Conservation (phyloP, 2,329 filamentous ascomycete species). For the Scytalidium sp. region DNA sequence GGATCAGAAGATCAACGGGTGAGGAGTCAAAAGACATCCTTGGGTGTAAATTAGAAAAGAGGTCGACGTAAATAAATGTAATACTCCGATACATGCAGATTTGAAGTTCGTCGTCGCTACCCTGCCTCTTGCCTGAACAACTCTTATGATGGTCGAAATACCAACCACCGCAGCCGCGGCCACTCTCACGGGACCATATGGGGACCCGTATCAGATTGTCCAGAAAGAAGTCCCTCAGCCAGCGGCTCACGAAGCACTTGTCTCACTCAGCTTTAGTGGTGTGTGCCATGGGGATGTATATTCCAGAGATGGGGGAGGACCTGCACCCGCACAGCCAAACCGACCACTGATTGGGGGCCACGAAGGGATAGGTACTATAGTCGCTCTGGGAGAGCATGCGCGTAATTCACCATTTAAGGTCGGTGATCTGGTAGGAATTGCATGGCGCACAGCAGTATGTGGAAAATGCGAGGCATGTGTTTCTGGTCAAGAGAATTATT, state of each 20-base stretch:
- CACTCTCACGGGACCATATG: not conserved
- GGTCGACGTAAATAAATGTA: too few species aligned
- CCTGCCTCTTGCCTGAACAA: too few species aligned
- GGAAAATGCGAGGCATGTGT: constrained; percentile 7
- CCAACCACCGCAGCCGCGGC: not conserved
- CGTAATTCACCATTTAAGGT: constrained; percentile 52
- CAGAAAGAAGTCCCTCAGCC: not conserved
- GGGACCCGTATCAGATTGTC: not conserved
- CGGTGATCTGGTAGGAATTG: constrained; percentile 65
- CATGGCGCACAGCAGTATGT: constrained; percentile 33
- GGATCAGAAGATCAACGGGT: too few species aligned
- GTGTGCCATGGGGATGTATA: not conserved
- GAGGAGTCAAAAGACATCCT: too few species aligned
- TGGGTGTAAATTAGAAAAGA: too few species aligned
- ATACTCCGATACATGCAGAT: too few species aligned
- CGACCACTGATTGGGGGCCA: constrained; percentile 54
- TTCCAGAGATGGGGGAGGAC: not conserved
- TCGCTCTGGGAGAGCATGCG: constrained; percentile 57
- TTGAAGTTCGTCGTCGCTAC: too few species aligned
- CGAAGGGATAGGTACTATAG: constrained; percentile 62
- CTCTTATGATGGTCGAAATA: too few species aligned
- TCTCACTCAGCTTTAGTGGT: not conserved
- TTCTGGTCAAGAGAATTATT: constrained; percentile 11
- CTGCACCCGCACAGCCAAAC: not conserved
- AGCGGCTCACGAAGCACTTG: not conserved